Percentiles rank a stretch among this genome's conserved stretches.
These are phyloP conservation scores for Eruca vesicaria DNA, from an alignment of 441 rosid genomes.

Conservation along the genomic window DNA sequence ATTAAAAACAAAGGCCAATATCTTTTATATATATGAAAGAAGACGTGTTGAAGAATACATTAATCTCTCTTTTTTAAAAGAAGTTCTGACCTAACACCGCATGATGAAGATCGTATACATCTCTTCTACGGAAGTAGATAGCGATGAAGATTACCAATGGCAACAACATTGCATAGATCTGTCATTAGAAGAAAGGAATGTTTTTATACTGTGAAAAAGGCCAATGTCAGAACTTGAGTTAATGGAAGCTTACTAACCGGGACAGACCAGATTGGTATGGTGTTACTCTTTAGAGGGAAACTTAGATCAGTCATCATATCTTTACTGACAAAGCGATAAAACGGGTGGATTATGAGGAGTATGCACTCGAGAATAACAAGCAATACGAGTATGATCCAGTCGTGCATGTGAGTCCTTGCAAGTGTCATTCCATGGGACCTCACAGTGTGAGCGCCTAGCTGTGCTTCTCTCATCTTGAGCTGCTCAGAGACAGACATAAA, in stretches of 20 bases:
- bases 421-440: slow-evolving; percentile 69
- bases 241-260: slow-evolving; percentile 64
- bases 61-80: neutral
- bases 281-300: slow-evolving; percentile 72
- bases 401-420: slow-evolving; percentile 65
- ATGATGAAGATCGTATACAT: slow-evolving; percentile 90
- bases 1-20: neutral
- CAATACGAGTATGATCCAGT: slow-evolving; percentile 74
- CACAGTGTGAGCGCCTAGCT: slow-evolving; percentile 59
- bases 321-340: slow-evolving; percentile 86
- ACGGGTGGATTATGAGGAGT: slow-evolving; percentile 61
- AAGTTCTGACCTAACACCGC: slow-evolving; percentile 59
- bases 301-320: slow-evolving; percentile 92
- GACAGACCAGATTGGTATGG: slow-evolving; percentile 81
- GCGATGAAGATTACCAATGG: slow-evolving; percentile 60
- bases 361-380: slow-evolving; percentile 50
- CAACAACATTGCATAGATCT: slow-evolving; percentile 65
- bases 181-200: slow-evolving; percentile 9
- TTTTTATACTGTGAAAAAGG: neutral
- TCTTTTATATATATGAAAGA: neutral
- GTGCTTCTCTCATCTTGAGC: slow-evolving; percentile 54
- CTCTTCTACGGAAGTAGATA: slow-evolving; percentile 63
- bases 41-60: neutral
- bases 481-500: slow-evolving; percentile 27
- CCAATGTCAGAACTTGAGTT: neutral